These are phyloP conservation scores for Excoecaria cochinchinensis DNA, from an alignment of 345 rosid genomes.

Conservation along the genomic window DNA sequence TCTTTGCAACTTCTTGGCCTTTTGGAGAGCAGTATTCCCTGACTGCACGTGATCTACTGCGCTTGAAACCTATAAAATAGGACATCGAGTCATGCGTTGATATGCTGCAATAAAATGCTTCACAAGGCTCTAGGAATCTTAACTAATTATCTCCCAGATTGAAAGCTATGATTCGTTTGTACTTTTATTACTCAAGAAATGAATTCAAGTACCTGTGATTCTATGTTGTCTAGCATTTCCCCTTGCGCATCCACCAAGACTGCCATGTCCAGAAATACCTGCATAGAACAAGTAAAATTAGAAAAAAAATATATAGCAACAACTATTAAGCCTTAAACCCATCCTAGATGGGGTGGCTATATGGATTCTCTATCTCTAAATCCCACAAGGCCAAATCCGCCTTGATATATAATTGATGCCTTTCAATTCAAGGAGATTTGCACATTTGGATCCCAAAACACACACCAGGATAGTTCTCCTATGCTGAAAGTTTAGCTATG, in stretches of 20 bases:
- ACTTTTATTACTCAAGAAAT: not conserved
- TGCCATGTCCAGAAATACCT: constrained; percentile 94
- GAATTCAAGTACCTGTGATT: constrained; percentile 58
- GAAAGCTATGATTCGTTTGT: not conserved
- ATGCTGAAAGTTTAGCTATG: too few relatives aligned
- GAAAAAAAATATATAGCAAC: not conserved
- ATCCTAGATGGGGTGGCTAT: too few relatives aligned
- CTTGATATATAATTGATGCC: not conserved
- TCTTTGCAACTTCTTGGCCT: constrained; percentile 68
- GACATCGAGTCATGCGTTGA: not conserved
- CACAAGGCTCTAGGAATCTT: not conserved
- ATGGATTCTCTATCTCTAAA: too few relatives aligned
- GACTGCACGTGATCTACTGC: constrained; percentile 93
- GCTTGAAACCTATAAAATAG: constrained; percentile 56
- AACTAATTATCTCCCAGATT: not conserved
- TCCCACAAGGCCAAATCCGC: too few relatives aligned
- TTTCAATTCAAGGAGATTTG: not conserved
- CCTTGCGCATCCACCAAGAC: constrained; percentile 94
- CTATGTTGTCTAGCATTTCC: constrained; percentile 90
- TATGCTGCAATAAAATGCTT: not conserved
- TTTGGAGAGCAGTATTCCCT: constrained; percentile 69
- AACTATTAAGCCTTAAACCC: too few relatives aligned
- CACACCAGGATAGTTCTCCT: not conserved
- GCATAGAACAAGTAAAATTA: constrained; percentile 22
- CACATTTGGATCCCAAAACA: not conserved